These are phyloP conservation scores for Xylariomycetidae sp. DNA, from an alignment of 2,329 filamentous ascomycete species.

Conservation along the genomic window DNA sequence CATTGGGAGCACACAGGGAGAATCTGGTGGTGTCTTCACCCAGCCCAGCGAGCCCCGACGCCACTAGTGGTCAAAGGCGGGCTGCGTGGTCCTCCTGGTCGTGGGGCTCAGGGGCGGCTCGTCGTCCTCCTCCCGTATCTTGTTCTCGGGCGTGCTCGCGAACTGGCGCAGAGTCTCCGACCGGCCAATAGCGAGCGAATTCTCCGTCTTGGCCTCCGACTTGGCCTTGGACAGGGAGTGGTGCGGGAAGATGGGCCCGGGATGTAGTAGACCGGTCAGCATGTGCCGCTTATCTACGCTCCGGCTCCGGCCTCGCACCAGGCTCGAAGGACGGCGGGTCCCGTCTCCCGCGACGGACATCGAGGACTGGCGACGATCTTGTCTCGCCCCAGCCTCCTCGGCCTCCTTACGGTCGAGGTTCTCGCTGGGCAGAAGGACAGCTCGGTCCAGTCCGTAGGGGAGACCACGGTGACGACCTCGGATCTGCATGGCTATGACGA, in stretches of 20 bases:
- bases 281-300: constrained; percentile 23
- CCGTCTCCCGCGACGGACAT: constrained; percentile 22
- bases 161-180: constrained; percentile 18
- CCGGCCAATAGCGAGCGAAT: constrained; percentile 7
- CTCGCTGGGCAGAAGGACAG: constrained; percentile 55
- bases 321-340: constrained; percentile 15
- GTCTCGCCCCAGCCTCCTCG: constrained; percentile 37
- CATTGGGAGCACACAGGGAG: too few species aligned
- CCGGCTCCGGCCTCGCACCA: constrained; percentile 20
- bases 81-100: too few species aligned
- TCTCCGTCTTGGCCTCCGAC: constrained; percentile 12
- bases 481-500: constrained; percentile 66
- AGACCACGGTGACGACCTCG: constrained; percentile 65
- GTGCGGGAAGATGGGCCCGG: constrained; percentile 20
- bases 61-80: constrained; percentile 18
- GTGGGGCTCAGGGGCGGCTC: too few species aligned
- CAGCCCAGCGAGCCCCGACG: constrained; percentile 10
- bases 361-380: constrained; percentile 32
- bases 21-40: constrained; percentile 7
- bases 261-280: constrained; percentile 23
- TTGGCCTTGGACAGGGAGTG: constrained; percentile 17
- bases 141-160: too few species aligned
- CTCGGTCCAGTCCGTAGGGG: constrained; percentile 62
- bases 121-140: constrained; percentile 8
- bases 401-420: constrained; percentile 50